Base-by-base conservation (phyloP, 805 yeast species). In the Candida succiphila region DNA sequence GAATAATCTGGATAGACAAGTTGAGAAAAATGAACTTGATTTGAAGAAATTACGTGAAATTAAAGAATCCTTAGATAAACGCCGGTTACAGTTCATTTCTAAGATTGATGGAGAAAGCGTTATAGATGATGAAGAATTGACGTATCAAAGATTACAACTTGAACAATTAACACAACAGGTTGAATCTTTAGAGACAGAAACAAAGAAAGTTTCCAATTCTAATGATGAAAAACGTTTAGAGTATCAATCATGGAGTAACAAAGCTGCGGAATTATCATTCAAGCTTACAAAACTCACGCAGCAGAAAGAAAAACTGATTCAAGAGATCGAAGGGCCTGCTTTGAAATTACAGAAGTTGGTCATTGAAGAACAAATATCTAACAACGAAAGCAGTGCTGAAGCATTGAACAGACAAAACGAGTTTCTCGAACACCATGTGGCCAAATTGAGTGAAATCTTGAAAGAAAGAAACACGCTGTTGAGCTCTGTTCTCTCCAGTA, bases 231-330 rank as follows among this genome's bases (percentile, higher is more conserved):
- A 66, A 20, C 49, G 79, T 37, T 26, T 38, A 2, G 35, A 51
- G n/a, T 73, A 73, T 41, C 78, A 72, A 46, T 31, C 37, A 4
- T 46, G 46, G 7, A 70, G 78, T 0, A 56, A 72, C 1, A 33
- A 40, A n/a, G 76, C 77, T 4, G 73, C 73, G 1, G 69, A 64
- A 25, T 38, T 51, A 30, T 60, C 73, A 1, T 44, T 49, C 4
- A 21, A 27, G 6, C 25, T 59, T 4, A 48, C 50, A 16, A 27
- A 40, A 1, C 27, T 54, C n/a, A 52, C 54, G 25, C 37, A 41
- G 4, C 31, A 36, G 4, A 46, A 45, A 16, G 57, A 54, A 2
- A 26, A 29, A 8, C 33, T 67, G 17, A 41, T 48, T 17, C 40
- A 41, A 8, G 55, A 56, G 21, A 38, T 58, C 5, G 47, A 52